phyloP scores from a whole-genome alignment of 129 eudicot genomes.

The Dittrichia graveolens region DNA sequence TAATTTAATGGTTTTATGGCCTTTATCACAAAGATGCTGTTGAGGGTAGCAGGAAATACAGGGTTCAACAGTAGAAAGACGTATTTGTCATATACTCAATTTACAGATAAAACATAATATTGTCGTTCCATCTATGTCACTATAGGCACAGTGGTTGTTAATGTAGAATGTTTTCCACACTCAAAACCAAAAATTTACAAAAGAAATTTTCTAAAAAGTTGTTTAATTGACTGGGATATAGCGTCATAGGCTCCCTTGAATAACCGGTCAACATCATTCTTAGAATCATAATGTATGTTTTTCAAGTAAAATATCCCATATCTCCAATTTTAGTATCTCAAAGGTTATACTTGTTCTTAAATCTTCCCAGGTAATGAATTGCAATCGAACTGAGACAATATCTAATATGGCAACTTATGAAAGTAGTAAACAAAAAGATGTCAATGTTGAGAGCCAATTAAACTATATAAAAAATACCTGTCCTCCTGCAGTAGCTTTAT shows the following conservation, averaged over 20 bases:
- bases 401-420: slow-evolving; percentile 8
- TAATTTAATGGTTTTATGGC: not conserved
- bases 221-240: too few relatives aligned
- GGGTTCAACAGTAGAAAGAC: not conserved
- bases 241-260: too few relatives aligned
- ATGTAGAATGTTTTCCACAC: too few relatives aligned
- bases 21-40: not conserved
- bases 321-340: too few relatives aligned
- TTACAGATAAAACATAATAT: not conserved
- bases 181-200: too few relatives aligned
- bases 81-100: slow-evolving; percentile 2
- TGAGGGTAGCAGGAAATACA: not conserved
- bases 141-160: too few relatives aligned
- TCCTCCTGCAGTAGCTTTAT: slow-evolving; percentile 78
- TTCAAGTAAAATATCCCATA: too few relatives aligned
- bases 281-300: too few relatives aligned
- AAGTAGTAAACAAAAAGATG: not conserved
- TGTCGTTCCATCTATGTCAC: too few relatives aligned
- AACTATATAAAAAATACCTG: slow-evolving; percentile 41
- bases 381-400: not conserved
- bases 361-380: not conserved
- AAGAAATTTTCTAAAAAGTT: too few relatives aligned
- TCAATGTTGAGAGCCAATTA: not conserved
- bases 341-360: too few relatives aligned
- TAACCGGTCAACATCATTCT: too few relatives aligned